Evolutionary conservation across 768 basidiomycete genomes (phyloP), one percentile per base, ranked within the genome.

Genomic region (Mycena galopus): DNA sequence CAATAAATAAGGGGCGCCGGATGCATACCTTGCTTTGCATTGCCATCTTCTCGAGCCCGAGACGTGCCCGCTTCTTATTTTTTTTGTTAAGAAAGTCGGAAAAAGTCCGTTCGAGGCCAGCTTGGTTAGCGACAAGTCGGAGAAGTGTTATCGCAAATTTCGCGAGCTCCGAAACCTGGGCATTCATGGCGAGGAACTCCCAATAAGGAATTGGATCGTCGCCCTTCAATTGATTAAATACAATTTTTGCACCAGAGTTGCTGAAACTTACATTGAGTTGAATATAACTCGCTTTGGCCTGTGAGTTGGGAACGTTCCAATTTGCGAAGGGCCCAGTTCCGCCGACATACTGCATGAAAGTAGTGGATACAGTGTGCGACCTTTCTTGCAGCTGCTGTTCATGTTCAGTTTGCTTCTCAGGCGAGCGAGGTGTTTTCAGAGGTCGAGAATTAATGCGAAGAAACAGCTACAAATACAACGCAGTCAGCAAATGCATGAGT

Each of bases 281-380:
- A 12, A 53, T 29, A 16, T 53, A 12, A 12, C 25, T 10, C 3
- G 7, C 51, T 16, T 53, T 53, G 5, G 11, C 25, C 6, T 27
- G 25, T 14, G 51, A 53, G 7, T 53, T 12, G 25, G 27, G 25
- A 11, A 27, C 25, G 19, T 29, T 27, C 51, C 51, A 53, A 29
- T 9, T 12, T 0, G 4, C 27, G 21, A 67, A 67, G 4, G 65
- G 27, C 17, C 65, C 65, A 8, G 35, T 56, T 12, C 32, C 25
- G n/a, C 29, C 16, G 6, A 70, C 19, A 32, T 70, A 70, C n/a
- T 33, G 33, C 69, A 70, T 63, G 17, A 61, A 59, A 29, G 69
- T 51, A 8, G 25, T 19, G 2, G 19, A 4, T 5, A 29, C 2
- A 8, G 12, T 53, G 35, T 10, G 14, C 21, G 51, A 23, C 4